Conservation (phyloP, 192 early-diverging fungal species). For the Ramicandelaber brevisporus region DNA sequence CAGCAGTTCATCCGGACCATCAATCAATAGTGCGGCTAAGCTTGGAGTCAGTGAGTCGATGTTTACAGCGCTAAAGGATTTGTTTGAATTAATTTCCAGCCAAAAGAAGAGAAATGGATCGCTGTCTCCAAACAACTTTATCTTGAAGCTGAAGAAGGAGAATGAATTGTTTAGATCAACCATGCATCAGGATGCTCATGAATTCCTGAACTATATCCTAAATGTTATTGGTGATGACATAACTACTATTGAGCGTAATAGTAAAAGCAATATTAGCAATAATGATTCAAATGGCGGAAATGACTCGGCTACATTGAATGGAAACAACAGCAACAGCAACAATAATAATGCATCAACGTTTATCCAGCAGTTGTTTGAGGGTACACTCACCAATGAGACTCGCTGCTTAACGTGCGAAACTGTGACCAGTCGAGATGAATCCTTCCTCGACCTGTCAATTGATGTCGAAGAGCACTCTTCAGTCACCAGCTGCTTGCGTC, state of each 20-base stretch:
- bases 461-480: conserved; percentile 93
- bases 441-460: conserved; percentile 85
- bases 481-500: conserved; percentile 76
- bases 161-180: conserved; percentile 86
- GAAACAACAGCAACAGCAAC: conserved; percentile 5
- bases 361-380: conserved; percentile 93
- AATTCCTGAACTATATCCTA: conserved; percentile 84
- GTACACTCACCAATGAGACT: conserved; percentile 84
- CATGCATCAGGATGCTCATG: conserved; percentile 96
- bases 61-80: conserved; percentile 55
- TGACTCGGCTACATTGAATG: conserved; percentile 5
- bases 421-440: conserved; percentile 77
- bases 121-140: conserved; percentile 59
- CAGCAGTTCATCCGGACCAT: background rate
- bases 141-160: conserved; percentile 71
- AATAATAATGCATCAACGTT: conserved; percentile 52
- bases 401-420: conserved; percentile 92
- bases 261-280: conserved; percentile 1
- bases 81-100: conserved; percentile 60
- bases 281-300: background rate
- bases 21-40: conserved; percentile 15
- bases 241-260: background rate
- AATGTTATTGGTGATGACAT: conserved; percentile 77
- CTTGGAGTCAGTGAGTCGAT: conserved; percentile 50
- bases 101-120: conserved; percentile 65